Conservation (phyloP, 2,329 filamentous ascomycete genomes). For the Periconia digitata region DNA sequence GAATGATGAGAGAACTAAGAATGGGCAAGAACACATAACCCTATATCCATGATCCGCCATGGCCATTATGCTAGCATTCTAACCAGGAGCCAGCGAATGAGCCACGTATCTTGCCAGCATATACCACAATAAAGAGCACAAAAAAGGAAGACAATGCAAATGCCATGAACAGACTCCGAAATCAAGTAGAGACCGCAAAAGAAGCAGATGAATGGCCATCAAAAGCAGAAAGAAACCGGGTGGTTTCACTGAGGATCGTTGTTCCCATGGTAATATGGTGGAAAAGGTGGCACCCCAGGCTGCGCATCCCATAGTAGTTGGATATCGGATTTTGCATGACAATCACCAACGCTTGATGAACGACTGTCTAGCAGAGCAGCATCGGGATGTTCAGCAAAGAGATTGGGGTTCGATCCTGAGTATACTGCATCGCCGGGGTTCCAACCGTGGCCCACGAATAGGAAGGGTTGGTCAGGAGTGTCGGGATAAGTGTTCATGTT, state of each 20-base stretch:
- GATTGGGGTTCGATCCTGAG: conserved; percentile 1
- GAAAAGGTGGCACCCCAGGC: neutral
- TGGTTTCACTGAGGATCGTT: neutral
- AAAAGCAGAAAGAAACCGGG: too few species aligned
- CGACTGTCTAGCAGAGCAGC: neutral
- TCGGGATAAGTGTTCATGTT: neutral
- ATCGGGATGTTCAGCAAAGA: conserved; percentile 8
- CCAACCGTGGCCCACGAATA: neutral
- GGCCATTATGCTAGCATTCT: too few species aligned
- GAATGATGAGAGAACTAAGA: too few species aligned
- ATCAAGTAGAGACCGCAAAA: too few species aligned
- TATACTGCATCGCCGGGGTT: neutral
- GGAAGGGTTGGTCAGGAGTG: neutral
- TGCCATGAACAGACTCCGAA: too few species aligned
- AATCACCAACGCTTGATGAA: neutral
- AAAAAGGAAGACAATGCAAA: too few species aligned
- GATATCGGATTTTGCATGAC: neutral
- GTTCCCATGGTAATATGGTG: neutral
- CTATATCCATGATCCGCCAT: too few species aligned
- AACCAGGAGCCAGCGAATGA: too few species aligned
- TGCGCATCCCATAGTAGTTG: neutral
- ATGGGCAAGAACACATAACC: too few species aligned
- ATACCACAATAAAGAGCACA: too few species aligned
- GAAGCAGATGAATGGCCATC: too few species aligned
- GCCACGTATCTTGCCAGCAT: too few species aligned